Evolutionary conservation across 768 basidiomycete genomes (phyloP).

Genomic region (Russula lepida): DNA sequence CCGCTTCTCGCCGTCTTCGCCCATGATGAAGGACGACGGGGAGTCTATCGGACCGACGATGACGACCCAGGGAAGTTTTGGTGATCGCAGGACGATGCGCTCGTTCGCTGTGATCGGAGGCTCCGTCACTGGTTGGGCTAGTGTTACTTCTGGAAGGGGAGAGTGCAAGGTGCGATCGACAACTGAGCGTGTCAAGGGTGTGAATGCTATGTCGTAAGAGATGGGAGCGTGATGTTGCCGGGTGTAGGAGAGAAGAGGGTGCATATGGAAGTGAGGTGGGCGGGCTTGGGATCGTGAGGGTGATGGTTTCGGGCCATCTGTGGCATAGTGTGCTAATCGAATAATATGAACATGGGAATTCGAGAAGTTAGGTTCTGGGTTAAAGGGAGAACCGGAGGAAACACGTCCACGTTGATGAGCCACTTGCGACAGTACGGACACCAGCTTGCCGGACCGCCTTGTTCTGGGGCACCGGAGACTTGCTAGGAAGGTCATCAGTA

Average conservation of each 20-base stretch:
- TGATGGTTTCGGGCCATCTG: constrained; percentile 15
- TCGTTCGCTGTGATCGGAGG: constrained; percentile 40
- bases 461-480: constrained; percentile 31
- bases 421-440: constrained; percentile 30
- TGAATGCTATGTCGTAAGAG: constrained; percentile 48
- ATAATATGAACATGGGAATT: no score
- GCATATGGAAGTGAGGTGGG: constrained; percentile 43
- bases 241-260: constrained; percentile 52
- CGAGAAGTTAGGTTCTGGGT: background rate
- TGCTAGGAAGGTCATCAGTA: constrained; percentile 37
- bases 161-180: constrained; percentile 46
- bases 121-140: constrained; percentile 57
- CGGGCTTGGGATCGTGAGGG: constrained; percentile 26
- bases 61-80: constrained; percentile 56
- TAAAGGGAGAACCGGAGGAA: background rate
- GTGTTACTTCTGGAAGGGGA: constrained; percentile 46
- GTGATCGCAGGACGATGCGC: constrained; percentile 43
- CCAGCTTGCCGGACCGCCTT: constrained; percentile 41
- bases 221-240: constrained; percentile 52
- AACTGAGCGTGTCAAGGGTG: constrained; percentile 50
- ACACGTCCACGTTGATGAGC: constrained; percentile 36
- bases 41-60: constrained; percentile 35
- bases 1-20: constrained; percentile 13
- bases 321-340: background rate
- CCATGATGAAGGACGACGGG: constrained; percentile 21